Evolutionary conservation across 2,329 filamentous ascomycete species (phyloP).

Genomic region (Arthrobotrys iridis): DNA sequence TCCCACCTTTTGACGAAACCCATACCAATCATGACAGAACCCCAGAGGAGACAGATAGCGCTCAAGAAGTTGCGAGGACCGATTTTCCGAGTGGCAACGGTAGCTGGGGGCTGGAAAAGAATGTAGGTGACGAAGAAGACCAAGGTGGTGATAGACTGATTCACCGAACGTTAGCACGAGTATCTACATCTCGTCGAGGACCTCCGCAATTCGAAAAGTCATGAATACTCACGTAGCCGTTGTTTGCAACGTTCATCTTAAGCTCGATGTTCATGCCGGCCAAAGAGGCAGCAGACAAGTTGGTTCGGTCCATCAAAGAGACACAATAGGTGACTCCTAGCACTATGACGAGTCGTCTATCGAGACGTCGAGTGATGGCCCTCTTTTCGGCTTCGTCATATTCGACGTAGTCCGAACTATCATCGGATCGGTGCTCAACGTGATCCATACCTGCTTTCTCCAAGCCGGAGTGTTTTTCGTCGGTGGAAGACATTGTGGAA

Average conservation of each 20-base stretch:
- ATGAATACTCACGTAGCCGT: conserved; percentile 36
- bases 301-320: conserved; percentile 81
- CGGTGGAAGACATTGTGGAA: conserved; percentile 43
- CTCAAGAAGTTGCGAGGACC: conserved; percentile 71
- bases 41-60: conserved; percentile 69
- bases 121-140: conserved; percentile 66
- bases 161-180: not conserved
- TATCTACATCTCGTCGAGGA: not conserved
- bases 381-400: conserved; percentile 68
- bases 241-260: conserved; percentile 46
- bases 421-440: conserved; percentile 38
- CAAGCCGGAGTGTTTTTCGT: conserved; percentile 27
- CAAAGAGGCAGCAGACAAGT: conserved; percentile 76
- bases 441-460: conserved; percentile 50
- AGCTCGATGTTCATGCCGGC: conserved; percentile 65
- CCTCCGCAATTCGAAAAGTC: not conserved
- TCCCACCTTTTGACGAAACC: conserved; percentile 69
- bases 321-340: conserved; percentile 77
- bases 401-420: conserved; percentile 47
- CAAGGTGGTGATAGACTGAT: conserved; percentile 42
- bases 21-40: conserved; percentile 71
- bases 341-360: conserved; percentile 71
- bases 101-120: conserved; percentile 76
- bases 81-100: conserved; percentile 73
- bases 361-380: conserved; percentile 75